Evolutionary conservation across 192 early-diverging fungal genomes (phyloP), one percentile per base, ranked within the genome.

Genomic region (Coemansia sp.): DNA sequence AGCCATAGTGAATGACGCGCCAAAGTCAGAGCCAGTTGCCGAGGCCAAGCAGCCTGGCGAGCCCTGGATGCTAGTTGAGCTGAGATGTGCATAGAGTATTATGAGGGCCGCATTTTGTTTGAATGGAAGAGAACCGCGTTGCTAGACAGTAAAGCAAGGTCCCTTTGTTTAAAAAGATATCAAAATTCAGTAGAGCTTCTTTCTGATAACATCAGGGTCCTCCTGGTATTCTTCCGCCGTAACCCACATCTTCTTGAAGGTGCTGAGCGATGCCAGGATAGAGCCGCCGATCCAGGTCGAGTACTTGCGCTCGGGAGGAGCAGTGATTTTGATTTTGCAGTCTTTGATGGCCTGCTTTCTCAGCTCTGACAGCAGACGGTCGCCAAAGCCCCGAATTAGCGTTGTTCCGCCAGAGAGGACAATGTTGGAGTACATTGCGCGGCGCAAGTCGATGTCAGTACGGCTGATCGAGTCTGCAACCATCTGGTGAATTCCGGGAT

Each of bases 201-300:
- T 90, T 79, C 91, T 87, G 69, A 95, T 93, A 55, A 94, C 90
- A 61, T 98, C 94, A 5, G 94, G 93, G 75, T 98, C 95, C 78
- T 98, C 96, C 70, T 95, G 91, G 72, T 93, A 93, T 83, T 99
- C 95, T 77, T 97, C 95, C 50, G 97, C 92, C 5, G 94, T 94
- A 12, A 99, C 88, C 97, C 97, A 99, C 94, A 99, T 96, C 88
- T 95, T 97, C 77, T 96, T 96, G 85, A 99, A 99, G n/a, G 96
- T 94, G 80, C 92, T 93, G 62, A 98, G 86, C 10, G 92, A 92
- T 7, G 94, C 95, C 48, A 98, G 70, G 85, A 99, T 98, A 33
- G 92, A 94, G 0, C 95, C 95, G 59, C 95, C 97, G 68, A 98
- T 95, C 96, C 97, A 99, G 31, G 95, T 98, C 31, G 92, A 92